Percentiles rank a stretch among this genome's conserved stretches.
phyloP scores from a whole-genome alignment of 768 basidiomycete genomes.

The Paxillus involutus region DNA sequence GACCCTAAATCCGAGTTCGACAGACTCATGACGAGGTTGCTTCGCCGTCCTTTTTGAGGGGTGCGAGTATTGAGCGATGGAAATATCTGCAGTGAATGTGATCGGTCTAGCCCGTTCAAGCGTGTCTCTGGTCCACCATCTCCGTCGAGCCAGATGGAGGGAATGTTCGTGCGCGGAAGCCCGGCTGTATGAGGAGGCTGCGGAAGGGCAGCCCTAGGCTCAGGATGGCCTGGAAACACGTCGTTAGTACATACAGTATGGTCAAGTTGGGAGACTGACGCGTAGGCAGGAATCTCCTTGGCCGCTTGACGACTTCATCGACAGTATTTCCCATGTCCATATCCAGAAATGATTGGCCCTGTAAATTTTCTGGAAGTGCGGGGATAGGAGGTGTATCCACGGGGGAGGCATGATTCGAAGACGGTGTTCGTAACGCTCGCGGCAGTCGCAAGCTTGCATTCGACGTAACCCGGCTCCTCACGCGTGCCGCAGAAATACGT shows the following conservation, averaged over 20 bases:
- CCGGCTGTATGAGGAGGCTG: constrained; percentile 22
- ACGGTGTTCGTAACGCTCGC: constrained; percentile 27
- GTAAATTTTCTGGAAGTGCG: constrained; percentile 16
- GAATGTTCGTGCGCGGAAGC: constrained; percentile 29
- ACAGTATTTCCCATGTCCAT: constrained; percentile 35
- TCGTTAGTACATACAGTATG: background rate
- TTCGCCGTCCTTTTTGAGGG: constrained; percentile 12
- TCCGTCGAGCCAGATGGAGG: constrained; percentile 51
- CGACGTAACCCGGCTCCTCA: constrained; percentile 61
- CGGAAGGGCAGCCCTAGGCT: constrained; percentile 16
- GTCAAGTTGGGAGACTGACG: constrained; percentile 2
- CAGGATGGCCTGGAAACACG: constrained; percentile 10
- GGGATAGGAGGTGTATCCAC: constrained; percentile 31
- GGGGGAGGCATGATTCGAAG: constrained; percentile 35
- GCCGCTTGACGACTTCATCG: constrained; percentile 33
- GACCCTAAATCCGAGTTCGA: constrained; percentile 6
- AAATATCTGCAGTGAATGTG: constrained; percentile 21
- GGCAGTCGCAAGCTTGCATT: constrained; percentile 68
- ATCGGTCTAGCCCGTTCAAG: constrained; percentile 20
- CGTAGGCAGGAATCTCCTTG: constrained; percentile 12
- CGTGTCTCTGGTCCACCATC: constrained; percentile 28
- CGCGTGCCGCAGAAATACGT: constrained; percentile 62
- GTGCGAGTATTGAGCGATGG: constrained; percentile 8
- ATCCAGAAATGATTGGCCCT: constrained; percentile 33
- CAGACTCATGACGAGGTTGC: constrained; percentile 28